Percentiles rank a stretch among this genome's conserved stretches.
Conservation (phyloP, 176 grass and related monocot species). For the Saccharum officinarum region DNA sequence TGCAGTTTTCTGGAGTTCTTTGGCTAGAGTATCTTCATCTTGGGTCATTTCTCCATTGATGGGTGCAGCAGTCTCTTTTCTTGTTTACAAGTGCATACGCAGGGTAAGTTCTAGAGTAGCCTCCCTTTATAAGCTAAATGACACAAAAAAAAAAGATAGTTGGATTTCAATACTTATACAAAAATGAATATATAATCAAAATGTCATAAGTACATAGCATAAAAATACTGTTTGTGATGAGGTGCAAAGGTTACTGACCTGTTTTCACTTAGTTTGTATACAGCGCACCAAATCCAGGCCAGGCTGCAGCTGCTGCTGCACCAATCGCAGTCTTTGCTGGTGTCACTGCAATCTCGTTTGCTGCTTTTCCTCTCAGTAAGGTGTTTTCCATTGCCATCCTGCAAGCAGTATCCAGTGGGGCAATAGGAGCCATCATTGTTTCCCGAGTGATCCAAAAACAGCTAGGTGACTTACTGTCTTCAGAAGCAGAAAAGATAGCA, state of each 20-base stretch:
- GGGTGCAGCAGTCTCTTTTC: conserved; percentile 84
- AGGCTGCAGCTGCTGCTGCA: conserved; percentile 90
- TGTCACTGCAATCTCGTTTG: conserved; percentile 82
- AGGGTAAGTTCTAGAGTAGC: conserved; percentile 56
- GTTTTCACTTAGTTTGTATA: conserved; percentile 85
- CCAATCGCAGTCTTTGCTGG: conserved; percentile 92
- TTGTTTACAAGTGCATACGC: conserved; percentile 97
- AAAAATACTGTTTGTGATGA: neutral
- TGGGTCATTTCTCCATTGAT: conserved; percentile 96
- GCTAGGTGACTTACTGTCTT: conserved; percentile 73
- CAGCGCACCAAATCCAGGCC: conserved; percentile 92
- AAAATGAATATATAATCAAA: neutral
- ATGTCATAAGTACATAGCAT: conserved; percentile 16
- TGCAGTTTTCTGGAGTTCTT: conserved; percentile 91
- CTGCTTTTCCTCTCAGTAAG: conserved; percentile 87
- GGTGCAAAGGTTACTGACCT: neutral
- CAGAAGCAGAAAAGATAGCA: conserved; percentile 72
- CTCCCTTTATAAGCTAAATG: conserved; percentile 29
- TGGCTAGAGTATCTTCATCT: conserved; percentile 95
- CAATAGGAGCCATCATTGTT: conserved; percentile 81
- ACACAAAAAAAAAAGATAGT: conserved; percentile 2
- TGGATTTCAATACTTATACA: conserved; percentile 8
- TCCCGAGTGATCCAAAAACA: conserved; percentile 65
- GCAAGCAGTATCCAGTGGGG: conserved; percentile 80
- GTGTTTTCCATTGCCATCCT: conserved; percentile 50